A percentile compares a stretch with the other conserved stretches of the same genome.
Evolutionary conservation across 768 basidiomycete species (phyloP).

Genomic region (Lactarius hengduanensis): DNA sequence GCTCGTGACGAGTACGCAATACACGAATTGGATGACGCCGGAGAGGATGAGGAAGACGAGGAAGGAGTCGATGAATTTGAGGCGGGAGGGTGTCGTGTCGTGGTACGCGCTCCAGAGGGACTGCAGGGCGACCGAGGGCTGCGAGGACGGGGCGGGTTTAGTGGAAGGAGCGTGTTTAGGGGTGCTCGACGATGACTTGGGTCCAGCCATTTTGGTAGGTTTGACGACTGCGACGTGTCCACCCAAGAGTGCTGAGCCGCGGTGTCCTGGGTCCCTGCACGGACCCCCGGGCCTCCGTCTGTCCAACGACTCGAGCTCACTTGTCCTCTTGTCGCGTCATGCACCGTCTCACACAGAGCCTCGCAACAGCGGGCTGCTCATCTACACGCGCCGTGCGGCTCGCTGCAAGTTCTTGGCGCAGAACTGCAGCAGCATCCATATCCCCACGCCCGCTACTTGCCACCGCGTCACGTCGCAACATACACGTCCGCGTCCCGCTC

Average conservation of each 20-base stretch:
- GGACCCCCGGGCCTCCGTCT: background rate
- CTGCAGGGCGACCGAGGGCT: conserved; percentile 40
- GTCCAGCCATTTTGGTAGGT: conserved; percentile 38
- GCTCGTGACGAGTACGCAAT: conserved; percentile 87
- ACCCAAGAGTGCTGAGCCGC: background rate
- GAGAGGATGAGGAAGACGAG: conserved; percentile 89
- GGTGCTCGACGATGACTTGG: conserved; percentile 36
- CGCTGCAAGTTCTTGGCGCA: background rate
- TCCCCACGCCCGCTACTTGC: conserved; percentile 2
- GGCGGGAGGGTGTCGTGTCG: conserved; percentile 71
- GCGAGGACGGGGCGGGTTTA: background rate
- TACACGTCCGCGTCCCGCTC: conserved; percentile 55
- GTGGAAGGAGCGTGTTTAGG: conserved; percentile 27
- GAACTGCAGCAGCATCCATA: background rate
- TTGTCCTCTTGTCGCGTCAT: conserved; percentile 4
- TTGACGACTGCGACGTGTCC: background rate
- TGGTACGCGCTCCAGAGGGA: conserved; percentile 77
- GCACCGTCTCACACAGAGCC: conserved; percentile 19
- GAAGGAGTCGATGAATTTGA: conserved; percentile 94
- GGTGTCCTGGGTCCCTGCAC: conserved; percentile 3
- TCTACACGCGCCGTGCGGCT: background rate
- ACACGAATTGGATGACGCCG: conserved; percentile 86
- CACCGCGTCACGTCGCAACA: conserved; percentile 32
- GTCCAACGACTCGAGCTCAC: background rate
- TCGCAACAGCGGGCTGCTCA: conserved; percentile 6